phyloP scores from a whole-genome alignment of 768 basidiomycete genomes.

The Lentinula boryana region DNA sequence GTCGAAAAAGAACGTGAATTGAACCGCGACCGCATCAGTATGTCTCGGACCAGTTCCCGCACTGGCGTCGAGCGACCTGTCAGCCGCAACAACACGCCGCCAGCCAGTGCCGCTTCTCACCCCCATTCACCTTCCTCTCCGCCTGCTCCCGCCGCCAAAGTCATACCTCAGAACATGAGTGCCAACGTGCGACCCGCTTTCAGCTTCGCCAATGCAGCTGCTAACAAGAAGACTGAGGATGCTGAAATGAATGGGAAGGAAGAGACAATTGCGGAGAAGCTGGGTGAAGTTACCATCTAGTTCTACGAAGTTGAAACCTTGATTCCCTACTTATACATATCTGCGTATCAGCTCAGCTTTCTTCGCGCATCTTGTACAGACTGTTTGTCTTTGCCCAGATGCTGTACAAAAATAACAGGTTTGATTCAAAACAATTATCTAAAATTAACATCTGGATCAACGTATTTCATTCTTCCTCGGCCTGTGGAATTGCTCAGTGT shows the following conservation, averaged over 20 bases:
- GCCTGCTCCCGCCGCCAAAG: slow-evolving; percentile 20
- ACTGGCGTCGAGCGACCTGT: slow-evolving; percentile 41
- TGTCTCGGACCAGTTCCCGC: slow-evolving; percentile 49
- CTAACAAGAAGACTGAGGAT: slow-evolving; percentile 28
- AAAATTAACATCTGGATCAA: slow-evolving; percentile 44
- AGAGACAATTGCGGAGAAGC: slow-evolving; percentile 20
- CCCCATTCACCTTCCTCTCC: slow-evolving; percentile 10
- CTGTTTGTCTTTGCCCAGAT: not conserved
- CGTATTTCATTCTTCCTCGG: slow-evolving; percentile 62
- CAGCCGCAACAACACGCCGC: slow-evolving; percentile 11
- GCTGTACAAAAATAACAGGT: not conserved
- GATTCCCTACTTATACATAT: slow-evolving; percentile 6
- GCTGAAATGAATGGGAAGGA: slow-evolving; percentile 9
- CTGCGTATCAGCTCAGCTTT: not conserved
- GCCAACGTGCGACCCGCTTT: slow-evolving; percentile 64
- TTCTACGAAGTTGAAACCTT: slow-evolving; percentile 9
- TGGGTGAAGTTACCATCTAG: slow-evolving; percentile 31
- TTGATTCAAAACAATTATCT: not conserved
- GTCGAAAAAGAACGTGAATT: slow-evolving; percentile 63
- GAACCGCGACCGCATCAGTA: slow-evolving; percentile 43
- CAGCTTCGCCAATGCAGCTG: slow-evolving; percentile 79
- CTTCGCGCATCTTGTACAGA: not conserved
- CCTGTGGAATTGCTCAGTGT: slow-evolving; percentile 25
- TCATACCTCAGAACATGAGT: slow-evolving; percentile 23
- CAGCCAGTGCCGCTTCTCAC: not conserved